Conservation (phyloP, 1,139 yeast genomes). For the Sugiyamaella novakii region DNA sequence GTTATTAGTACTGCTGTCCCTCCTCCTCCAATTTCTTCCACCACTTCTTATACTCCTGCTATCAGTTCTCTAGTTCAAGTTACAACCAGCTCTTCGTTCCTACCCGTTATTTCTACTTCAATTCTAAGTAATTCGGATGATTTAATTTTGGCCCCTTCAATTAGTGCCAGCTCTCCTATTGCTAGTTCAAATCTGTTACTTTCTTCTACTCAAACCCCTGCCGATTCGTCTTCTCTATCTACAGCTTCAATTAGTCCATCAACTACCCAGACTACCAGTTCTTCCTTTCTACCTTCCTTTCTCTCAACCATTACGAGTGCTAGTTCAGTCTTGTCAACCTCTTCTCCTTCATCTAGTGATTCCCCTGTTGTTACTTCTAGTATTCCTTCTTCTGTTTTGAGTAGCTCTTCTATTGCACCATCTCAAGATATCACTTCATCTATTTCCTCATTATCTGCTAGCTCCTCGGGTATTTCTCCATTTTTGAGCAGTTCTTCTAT, state of each 20-base stretch:
- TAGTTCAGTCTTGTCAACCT: not conserved
- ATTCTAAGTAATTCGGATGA: no score
- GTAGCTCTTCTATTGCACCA: constrained; percentile 16
- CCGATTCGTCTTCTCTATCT: constrained; percentile 8
- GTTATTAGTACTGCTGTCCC: no score
- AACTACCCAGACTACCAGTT: no score
- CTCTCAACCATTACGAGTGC: not conserved
- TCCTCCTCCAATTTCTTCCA: constrained; percentile 6
- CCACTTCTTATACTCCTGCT: constrained; percentile 8
- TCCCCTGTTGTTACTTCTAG: constrained; percentile 7
- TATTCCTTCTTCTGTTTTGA: not conserved
- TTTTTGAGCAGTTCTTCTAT: constrained; percentile 10
- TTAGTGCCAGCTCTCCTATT: no score
- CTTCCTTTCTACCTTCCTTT: not conserved
- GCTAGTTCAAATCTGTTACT: no score
- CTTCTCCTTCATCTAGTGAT: constrained; percentile 2
- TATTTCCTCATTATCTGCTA: constrained; percentile 18
- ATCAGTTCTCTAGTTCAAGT: constrained; percentile 4
- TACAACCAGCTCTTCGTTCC: not conserved
- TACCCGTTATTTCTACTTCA: not conserved
- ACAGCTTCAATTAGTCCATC: constrained; percentile 1
- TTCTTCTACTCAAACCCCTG: constrained; percentile 3
- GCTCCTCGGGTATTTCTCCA: constrained; percentile 21
- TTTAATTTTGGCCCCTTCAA: no score
- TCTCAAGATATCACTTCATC: constrained; percentile 15